A percentile compares a stretch with the other conserved stretches of the same genome.
Conservation (phyloP, 23 red algal species). For the Gracilaria gracilis region DNA sequence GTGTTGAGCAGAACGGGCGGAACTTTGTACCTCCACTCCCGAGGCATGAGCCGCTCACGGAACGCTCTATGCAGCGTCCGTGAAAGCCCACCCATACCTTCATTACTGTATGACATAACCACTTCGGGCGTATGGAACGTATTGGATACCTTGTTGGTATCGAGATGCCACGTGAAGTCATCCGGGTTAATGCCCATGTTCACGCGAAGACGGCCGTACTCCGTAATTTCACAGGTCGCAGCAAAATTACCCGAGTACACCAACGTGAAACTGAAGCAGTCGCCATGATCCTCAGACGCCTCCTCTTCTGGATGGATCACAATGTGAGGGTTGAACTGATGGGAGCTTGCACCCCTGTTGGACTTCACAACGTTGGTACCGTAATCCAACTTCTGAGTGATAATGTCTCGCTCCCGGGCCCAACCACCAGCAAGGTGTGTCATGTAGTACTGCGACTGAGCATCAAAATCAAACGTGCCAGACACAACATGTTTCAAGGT, state of each 20-base stretch:
- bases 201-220: conserved; percentile 86
- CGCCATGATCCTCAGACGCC: conserved; percentile 78
- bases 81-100: conserved; percentile 79
- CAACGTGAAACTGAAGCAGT: conserved; percentile 73
- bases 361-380: conserved; percentile 85
- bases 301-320: conserved; percentile 75
- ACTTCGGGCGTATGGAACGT: conserved; percentile 89
- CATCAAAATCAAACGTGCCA: conserved; percentile 95
- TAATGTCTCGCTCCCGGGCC: conserved; percentile 91
- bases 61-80: conserved; percentile 83
- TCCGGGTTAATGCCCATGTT: conserved; percentile 97
- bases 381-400: conserved; percentile 78
- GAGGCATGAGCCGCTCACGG: conserved; percentile 88
- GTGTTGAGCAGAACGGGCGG: conserved; percentile 95
- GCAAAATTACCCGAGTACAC: conserved; percentile 98
- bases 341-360: conserved; percentile 84
- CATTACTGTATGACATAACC: conserved; percentile 82
- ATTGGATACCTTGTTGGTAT: conserved; percentile 51
- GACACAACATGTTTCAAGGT: conserved; percentile 77
- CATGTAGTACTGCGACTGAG: conserved; percentile 86
- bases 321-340: conserved; percentile 96
- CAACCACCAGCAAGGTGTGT: conserved; percentile 96
- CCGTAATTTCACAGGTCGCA: conserved; percentile 83
- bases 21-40: conserved; percentile 79
- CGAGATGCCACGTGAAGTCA: conserved; percentile 91